Conservation (phyloP, 805 yeast genomes). For the Candida tallmaniae region DNA sequence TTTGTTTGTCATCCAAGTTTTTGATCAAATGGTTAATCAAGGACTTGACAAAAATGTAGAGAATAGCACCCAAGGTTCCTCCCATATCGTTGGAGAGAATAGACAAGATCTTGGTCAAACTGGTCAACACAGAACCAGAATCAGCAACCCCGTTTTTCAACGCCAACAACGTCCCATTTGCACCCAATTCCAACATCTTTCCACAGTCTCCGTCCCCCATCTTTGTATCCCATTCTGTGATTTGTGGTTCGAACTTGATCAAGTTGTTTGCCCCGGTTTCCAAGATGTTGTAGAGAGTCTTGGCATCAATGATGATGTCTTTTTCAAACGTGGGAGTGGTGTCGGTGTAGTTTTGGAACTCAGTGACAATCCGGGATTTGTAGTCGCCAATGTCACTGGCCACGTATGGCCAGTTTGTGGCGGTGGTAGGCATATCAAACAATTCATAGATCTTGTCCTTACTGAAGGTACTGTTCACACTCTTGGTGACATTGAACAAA, state of each 20-base stretch:
- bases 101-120: constrained; percentile 20
- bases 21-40: constrained; percentile 16
- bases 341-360: constrained; percentile 23
- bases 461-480: constrained; percentile 17
- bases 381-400: constrained; percentile 14
- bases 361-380: constrained; percentile 18
- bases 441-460: constrained; percentile 20
- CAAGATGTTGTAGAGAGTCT: constrained; percentile 9
- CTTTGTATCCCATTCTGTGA: constrained; percentile 38
- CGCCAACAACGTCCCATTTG: constrained; percentile 20
- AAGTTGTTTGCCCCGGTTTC: constrained; percentile 24
- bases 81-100: constrained; percentile 35
- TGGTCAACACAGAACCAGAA: constrained; percentile 20
- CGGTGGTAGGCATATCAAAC: constrained; percentile 26
- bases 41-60: constrained; percentile 27
- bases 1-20: constrained; percentile 9
- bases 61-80: constrained; percentile 35
- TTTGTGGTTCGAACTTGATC: constrained; percentile 27
- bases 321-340: constrained; percentile 4
- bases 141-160: constrained; percentile 18
- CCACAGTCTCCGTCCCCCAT: constrained; percentile 46
- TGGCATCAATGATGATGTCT: constrained; percentile 19
- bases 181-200: constrained; percentile 31
- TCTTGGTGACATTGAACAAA: constrained; percentile 27
- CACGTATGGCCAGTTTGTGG: constrained; percentile 25